Evolutionary conservation across 768 basidiomycete species (phyloP).

Genomic region (Panus rudis): DNA sequence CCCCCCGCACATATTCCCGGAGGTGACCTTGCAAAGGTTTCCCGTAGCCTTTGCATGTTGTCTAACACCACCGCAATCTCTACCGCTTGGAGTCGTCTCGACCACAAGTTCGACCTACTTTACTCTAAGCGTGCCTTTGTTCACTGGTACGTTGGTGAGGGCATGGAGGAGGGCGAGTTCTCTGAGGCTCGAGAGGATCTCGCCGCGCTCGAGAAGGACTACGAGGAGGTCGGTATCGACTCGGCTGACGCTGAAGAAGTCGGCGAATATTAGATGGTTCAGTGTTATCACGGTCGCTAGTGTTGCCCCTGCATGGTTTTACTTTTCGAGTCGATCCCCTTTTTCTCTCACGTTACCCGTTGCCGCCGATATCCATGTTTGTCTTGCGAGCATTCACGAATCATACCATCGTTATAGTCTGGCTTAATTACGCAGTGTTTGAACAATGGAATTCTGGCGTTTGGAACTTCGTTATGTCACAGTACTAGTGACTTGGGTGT

Average conservation of each 20-base stretch:
- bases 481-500: no score
- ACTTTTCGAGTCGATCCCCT: conserved; percentile 19
- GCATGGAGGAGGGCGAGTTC: conserved; percentile 93
- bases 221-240: conserved; percentile 72
- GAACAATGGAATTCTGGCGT: conserved; percentile 3
- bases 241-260: conserved; percentile 45
- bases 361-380: conserved; percentile 25
- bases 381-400: conserved; percentile 19
- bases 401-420: conserved; percentile 24
- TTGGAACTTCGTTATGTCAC: background rate
- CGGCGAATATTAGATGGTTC: conserved; percentile 35
- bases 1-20: conserved; percentile 69
- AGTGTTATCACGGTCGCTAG: background rate
- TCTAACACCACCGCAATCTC: conserved; percentile 73
- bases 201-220: conserved; percentile 98
- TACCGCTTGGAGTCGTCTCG: conserved; percentile 63
- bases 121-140: conserved; percentile 57
- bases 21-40: conserved; percentile 71
- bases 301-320: conserved; percentile 10
- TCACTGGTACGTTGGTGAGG: conserved; percentile 68
- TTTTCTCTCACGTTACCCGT: no score
- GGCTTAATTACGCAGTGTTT: background rate
- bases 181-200: conserved; percentile 98
- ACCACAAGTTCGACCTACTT: conserved; percentile 77
- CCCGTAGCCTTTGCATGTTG: conserved; percentile 71